Evolutionary conservation across 2,329 filamentous ascomycete species (phyloP), one percentile per base, ranked within the genome.

Genomic region (Geoglossum cookeanum): DNA sequence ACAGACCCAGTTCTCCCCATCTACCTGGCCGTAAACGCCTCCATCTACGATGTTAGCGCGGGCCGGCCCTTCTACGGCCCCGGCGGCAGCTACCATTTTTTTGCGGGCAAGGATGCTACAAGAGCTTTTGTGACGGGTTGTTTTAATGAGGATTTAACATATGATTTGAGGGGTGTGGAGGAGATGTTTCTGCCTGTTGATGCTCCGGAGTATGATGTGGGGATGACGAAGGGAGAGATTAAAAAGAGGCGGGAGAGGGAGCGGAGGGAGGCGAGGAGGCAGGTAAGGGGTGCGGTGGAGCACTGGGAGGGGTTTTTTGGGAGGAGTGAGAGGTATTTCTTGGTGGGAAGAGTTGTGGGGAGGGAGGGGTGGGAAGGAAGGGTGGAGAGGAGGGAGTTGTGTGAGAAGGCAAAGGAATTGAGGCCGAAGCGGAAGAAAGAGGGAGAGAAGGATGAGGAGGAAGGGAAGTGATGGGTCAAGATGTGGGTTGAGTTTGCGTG

Each of bases 121-220:
- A 84, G 92, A 54, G 88, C 84, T 22, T 98, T 89, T 69, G 82
- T 98, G 8, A 97, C 92, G 1, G 88, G 87, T 17, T 98, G 92
- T 70, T 98, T 98, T 72, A 74, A 79, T 44, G 84, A 88, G 61
- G 92, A 98, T 74, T 75, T 83, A 35, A 92, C 83, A 1, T 77
- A 85, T 3, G 92, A 98, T 71, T 72, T 96, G 68, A 79, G 86
- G 60, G 92, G 92, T 51, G 84, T 87, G 3, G 92, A 97, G 72
- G 78, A 83, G 61, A 92, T 94, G 79, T 97, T 81, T 70, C 68
- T 83, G 1, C 79, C 80, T 0, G 67, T 91, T 7, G 76, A 85
- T 22, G 22, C 22, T 22, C 22, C 22, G 30, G 85, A 90, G 39
- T 72, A 77, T 17, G 75, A 73, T 9, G 64, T 65, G 15, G 56